Conservation (phyloP, 192 early-diverging fungal genomes). For the Umbelopsis vinacea region DNA sequence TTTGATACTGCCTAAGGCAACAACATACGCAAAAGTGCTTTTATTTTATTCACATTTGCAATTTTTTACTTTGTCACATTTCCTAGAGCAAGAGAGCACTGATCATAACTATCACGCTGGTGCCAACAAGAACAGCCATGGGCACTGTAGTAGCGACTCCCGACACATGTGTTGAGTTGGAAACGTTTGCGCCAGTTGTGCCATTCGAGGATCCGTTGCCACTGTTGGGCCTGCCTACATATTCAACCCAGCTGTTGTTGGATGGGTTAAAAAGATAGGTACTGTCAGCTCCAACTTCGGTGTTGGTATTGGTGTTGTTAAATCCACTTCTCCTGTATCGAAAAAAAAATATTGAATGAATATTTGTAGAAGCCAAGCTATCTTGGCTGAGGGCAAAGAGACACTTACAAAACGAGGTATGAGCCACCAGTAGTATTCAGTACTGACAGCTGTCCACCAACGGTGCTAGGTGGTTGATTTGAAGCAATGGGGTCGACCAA, state of each 20-base stretch:
- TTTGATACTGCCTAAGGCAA: neutral
- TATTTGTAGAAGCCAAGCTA: neutral
- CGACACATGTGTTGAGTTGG: neutral
- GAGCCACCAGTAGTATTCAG: neutral
- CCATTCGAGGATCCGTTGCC: neutral
- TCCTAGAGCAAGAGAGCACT: neutral
- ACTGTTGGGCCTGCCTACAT: neutral
- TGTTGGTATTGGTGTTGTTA: neutral
- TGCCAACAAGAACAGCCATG: neutral
- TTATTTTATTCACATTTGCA: too few relatives aligned
- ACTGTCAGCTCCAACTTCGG: neutral
- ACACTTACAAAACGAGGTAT: conserved; percentile 15
- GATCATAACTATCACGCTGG: neutral
- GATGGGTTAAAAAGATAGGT: conserved; percentile 10
- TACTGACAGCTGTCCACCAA: conserved; percentile 11
- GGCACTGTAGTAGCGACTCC: neutral
- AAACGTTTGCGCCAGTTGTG: neutral
- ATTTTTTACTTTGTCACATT: too few relatives aligned
- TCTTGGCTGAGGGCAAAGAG: neutral
- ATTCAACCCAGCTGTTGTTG: neutral
- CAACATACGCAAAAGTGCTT: too few relatives aligned
- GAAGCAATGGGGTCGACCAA: conserved; percentile 1
- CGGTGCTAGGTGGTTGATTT: neutral
- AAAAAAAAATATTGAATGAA: neutral
- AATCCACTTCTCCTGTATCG: neutral